Base-by-base conservation (phyloP, 352 stramenopile genomes). In the Globisporangium rhizosaccharum region DNA sequence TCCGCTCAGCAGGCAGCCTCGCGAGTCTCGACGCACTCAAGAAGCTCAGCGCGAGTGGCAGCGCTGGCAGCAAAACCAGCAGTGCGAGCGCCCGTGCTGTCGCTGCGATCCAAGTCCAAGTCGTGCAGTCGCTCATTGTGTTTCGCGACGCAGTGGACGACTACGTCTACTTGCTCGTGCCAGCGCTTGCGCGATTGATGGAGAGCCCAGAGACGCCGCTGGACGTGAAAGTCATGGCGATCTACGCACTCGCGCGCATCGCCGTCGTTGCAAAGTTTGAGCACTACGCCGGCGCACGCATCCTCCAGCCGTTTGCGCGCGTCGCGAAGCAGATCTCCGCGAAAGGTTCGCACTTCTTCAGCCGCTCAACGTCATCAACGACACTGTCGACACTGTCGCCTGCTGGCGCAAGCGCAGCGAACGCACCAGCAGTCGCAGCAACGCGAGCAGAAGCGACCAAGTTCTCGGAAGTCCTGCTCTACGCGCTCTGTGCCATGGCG, bases 161-260 rank as follows among this genome's bases (percentile, higher is more conserved):
- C 50, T 97, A 98, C 67, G 81, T 98, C 12, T 97, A 98, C 68
- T 67, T 99, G 60, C 58, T 99, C 14, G 71, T 99, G 5, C 95
- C 96, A 45, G 88, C 91, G 4, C 72, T 99, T 8, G 75, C 98
- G 45, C 94, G 96, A 39, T 71, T 99, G 10, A 87, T 94, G 62
- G 95, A 98, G 61, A 90, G 83, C 56, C 63, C 97, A 14, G 86
- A 98, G 14, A 96, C 85, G 25, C 67, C 87, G 0, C 63, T 88
- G 51, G 72, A 90, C 45, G 86, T 92, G 20, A 85, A 94, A 57
- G 82, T 88, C 30, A 86, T 78, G 6, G 76, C 76, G 0, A 75
- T 91, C 30, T 87, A 92, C 53, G 77, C 84, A 11, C 62, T 93
- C 28, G 79, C 81, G 3, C 73, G 75, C 41, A 76, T 87, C 26